Conservation (phyloP, 129 eudicot species). For the carrot (Daucus carota) region DH1_v3.0 NC_030386.2:29858501-29859000, state of each 20-base stretch:
- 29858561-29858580: constrained; percentile 33
- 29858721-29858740: constrained; percentile 11
- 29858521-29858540: background rate
- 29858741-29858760: constrained; percentile 10
- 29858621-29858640: background rate
- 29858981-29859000: no score
- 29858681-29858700: constrained; percentile 6
- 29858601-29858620: constrained; percentile 46
- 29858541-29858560: constrained; percentile 26
- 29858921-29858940: background rate
- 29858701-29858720: constrained; percentile 19
- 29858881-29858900: constrained; percentile 11
- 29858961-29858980: no score
- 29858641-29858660: constrained; percentile 28
- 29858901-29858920: background rate
- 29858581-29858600: constrained; percentile 21
- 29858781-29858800: background rate
- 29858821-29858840: background rate
- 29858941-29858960: background rate
- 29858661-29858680: background rate
- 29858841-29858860: constrained; percentile 23
- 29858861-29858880: constrained; percentile 16
- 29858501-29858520: constrained; percentile 16
- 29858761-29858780: background rate
- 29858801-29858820: background rate